Evolutionary conservation across 164 flowering plant genomes (phyloP), one percentile per base, ranked within the genome.

Genomic region (Annona cherimola): DNA sequence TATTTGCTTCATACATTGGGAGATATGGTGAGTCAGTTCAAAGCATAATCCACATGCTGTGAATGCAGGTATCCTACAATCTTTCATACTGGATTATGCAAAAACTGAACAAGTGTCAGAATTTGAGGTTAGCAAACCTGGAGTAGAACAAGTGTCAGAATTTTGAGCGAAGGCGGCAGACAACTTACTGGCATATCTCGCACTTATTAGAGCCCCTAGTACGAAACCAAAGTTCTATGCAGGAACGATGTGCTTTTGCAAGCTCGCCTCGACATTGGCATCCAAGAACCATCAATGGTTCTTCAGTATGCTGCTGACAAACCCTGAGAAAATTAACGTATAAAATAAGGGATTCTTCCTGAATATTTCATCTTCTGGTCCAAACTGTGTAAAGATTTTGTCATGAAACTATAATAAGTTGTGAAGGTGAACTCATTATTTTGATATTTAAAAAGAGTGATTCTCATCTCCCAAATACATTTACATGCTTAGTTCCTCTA

Each of bases 171-270:
- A 70, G 12, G 46, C 26, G 70, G 18, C 14, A 42, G 69, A 73
- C 54, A 57, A 79, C 88, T 81, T 85, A 90, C 96, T 84, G 96
- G 89, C 96, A 91, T 73, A 91, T 89, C 84, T 91, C 96, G 67
- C 96, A 91, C 76, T 74, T 87, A 78, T 91, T 91, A 69, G 96
- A 91, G 63, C 96, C 96, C 80, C 77, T 88, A 20, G 84, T 83
- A 63, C 81, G 83, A 76, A 91, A 89, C 96, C 96, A 91, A 63
- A 78, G 80, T 6, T 86, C 83, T 69, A 91, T 91, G 74, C 96
- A 91, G 57, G 93, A 83, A 18, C 81, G 83, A 64, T 91, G 96
- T 42, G 86, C 84, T 79, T 84, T 87, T 35, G 89, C 88, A 70
- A 91, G 86, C 54, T 87, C 96, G 75, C 96, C 96, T 67, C 89